Base-by-base conservation (phyloP, 2,329 filamentous ascomycete species). In the Xylariaceae sp. region DNA sequence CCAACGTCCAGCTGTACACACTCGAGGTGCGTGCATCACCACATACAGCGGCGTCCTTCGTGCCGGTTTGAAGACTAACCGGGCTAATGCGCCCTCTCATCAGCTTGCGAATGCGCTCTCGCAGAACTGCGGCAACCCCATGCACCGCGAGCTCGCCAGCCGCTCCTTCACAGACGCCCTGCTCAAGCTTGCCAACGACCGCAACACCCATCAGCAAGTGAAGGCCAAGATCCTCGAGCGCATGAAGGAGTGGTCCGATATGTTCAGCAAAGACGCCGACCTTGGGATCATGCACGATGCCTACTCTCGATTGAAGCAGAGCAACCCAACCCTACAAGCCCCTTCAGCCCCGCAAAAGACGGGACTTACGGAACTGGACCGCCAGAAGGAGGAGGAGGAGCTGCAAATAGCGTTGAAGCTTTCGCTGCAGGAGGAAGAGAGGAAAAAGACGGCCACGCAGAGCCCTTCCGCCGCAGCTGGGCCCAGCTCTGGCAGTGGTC, bases 261-360 rank as follows among this genome's bases (percentile, higher is more conserved):
- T 96, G 89, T 97, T 97, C 70, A 82, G 83, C 65, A 85, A 81
- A 56, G 90, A 96, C 68, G 83, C 91, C 10, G 92, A 96, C 68
- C 81, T 99, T 56, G 94, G 94, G 16, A 95, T 99, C 69, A 99
- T 99, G 94, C 88, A 92, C 70, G 89, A 95, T 67, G 92, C 92
- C 55, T 97, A 92, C 72, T 86, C 86, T 74, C 89, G 87, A 69
- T 77, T 97, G 59, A 95, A 96, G 77, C 76, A 77, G 71, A 74
- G 71, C 81, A 92, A 99, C 74, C 94, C 94, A 2, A 92, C 89
- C 61, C 75, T 99, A 50, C 89, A 95, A 59, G 82, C 92, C 15
- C 94, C 94, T 0, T 96, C 91, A 52, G 95, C 95, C 61, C 94
- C 94, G 3, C 87, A 87, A 65, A 99, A 99, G 79, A 89, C 87